Percentiles rank a stretch among this genome's conserved stretches.
Evolutionary conservation across 1,284 basidiomycete species (phyloP).

Genomic region (Boletus albobrunnescens): DNA sequence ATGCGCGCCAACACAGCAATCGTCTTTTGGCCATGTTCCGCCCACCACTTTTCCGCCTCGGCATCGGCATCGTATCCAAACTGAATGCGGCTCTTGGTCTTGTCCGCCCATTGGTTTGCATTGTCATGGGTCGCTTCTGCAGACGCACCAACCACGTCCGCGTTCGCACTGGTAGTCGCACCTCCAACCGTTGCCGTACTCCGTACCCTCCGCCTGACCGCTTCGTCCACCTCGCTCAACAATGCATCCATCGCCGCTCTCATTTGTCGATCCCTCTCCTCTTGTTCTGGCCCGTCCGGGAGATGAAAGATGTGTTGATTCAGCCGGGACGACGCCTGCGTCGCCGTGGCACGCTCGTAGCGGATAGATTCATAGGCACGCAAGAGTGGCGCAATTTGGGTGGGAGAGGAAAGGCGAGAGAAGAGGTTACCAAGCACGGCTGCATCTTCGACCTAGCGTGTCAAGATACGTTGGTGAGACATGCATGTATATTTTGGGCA

Average conservation of each 20-base stretch:
- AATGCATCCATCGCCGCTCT: slow-evolving; percentile 43
- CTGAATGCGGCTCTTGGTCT: slow-evolving; percentile 1
- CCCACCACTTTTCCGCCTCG: slow-evolving; percentile 6
- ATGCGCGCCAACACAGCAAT: background rate
- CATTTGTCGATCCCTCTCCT: slow-evolving; percentile 49
- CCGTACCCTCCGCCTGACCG: slow-evolving; percentile 7
- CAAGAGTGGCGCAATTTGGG: slow-evolving; percentile 46
- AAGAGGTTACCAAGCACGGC: slow-evolving; percentile 59
- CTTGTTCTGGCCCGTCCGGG: slow-evolving; percentile 51
- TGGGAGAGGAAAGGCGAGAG: slow-evolving; percentile 34
- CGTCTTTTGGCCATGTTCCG: background rate
- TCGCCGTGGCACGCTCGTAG: slow-evolving; percentile 43
- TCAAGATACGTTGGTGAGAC: background rate
- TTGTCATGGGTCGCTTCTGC: background rate
- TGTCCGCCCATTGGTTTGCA: slow-evolving; percentile 6
- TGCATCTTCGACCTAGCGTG: slow-evolving; percentile 54
- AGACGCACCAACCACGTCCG: background rate
- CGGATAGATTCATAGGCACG: slow-evolving; percentile 52
- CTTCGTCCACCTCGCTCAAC: slow-evolving; percentile 24
- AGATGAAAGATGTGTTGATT: slow-evolving; percentile 56
- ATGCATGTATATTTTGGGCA: background rate
- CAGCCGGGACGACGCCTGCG: slow-evolving; percentile 45
- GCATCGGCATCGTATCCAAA: slow-evolving; percentile 6
- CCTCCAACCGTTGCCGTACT: slow-evolving; percentile 5
- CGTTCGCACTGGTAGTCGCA: background rate